These are phyloP conservation scores for Juncus inflexus DNA, from an alignment of 176 grass and related monocot genomes.

Conservation along the genomic window DNA sequence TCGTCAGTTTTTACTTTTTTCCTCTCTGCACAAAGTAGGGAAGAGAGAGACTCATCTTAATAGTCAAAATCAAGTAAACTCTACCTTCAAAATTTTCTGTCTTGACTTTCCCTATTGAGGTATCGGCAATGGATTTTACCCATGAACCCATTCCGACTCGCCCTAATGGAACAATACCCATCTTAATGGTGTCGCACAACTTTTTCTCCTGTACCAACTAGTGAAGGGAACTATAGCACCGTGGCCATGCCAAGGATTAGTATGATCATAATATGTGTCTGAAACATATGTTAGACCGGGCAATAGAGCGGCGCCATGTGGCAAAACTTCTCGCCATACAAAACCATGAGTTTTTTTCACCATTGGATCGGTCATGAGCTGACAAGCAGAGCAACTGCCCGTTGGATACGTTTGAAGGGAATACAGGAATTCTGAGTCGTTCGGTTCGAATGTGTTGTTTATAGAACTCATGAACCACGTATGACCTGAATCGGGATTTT, in stretches of 20 bases:
- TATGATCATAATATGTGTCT: constrained; percentile 60
- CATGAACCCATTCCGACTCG: constrained; percentile 41
- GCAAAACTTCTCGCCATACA: constrained; percentile 48
- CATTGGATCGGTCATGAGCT: constrained; percentile 24
- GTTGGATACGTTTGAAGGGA: constrained; percentile 47
- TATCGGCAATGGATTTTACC: constrained; percentile 16
- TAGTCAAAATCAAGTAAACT: too few relatives aligned
- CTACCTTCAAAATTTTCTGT: constrained; percentile 28
- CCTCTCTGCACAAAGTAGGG: too few relatives aligned
- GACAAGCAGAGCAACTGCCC: constrained; percentile 52
- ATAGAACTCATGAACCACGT: constrained; percentile 68
- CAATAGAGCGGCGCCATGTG: constrained; percentile 29
- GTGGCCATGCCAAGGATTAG: constrained; percentile 63
- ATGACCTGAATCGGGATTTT: not conserved
- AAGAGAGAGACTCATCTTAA: too few relatives aligned
- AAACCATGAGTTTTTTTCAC: constrained; percentile 46
- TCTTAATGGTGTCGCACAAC: constrained; percentile 29
- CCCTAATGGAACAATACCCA: constrained; percentile 61
- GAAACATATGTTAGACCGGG: constrained; percentile 47
- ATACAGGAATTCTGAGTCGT: constrained; percentile 39
- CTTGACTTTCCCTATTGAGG: constrained; percentile 31
- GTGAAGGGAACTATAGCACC: constrained; percentile 40
- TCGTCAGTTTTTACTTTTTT: too few relatives aligned
- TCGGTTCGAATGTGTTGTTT: constrained; percentile 43
- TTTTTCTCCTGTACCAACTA: constrained; percentile 39